These are phyloP conservation scores for Nannochloropsis salina DNA, from an alignment of 108 stramenopile species.

Conservation along the genomic window DNA sequence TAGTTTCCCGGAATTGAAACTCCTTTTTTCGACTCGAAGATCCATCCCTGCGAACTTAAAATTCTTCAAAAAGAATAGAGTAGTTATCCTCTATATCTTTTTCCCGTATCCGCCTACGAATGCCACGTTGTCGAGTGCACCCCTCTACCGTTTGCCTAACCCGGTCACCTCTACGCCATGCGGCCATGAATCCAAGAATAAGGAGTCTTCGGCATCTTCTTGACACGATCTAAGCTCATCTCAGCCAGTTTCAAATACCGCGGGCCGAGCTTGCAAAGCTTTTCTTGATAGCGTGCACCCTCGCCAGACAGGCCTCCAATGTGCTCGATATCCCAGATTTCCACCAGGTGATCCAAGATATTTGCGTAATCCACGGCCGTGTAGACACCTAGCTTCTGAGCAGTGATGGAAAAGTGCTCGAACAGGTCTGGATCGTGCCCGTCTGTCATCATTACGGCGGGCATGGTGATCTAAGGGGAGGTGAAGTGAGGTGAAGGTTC, in stretches of 20 bases:
- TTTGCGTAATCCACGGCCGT: constrained; percentile 86
- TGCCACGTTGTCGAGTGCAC: too few relatives aligned
- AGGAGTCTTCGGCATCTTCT: constrained; percentile 43
- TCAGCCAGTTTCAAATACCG: constrained; percentile 77
- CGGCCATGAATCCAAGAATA: neutral
- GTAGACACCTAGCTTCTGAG: constrained; percentile 75
- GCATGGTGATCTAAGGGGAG: constrained; percentile 64
- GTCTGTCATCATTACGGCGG: constrained; percentile 82
- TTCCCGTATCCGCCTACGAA: too few relatives aligned
- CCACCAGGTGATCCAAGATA: constrained; percentile 73
- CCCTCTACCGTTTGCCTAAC: too few relatives aligned
- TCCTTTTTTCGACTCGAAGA: too few relatives aligned
- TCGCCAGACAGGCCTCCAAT: constrained; percentile 64
- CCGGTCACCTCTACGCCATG: neutral
- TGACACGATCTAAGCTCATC: constrained; percentile 76
- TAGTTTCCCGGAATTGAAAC: neutral
- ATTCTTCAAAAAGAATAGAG: too few relatives aligned
- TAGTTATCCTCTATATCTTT: too few relatives aligned
- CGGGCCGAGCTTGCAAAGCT: constrained; percentile 67
- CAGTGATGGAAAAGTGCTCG: constrained; percentile 72
- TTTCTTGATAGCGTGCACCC: constrained; percentile 75
- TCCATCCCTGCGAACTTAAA: too few relatives aligned
- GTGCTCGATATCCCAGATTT: constrained; percentile 71
- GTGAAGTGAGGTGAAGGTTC: neutral
- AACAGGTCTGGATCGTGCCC: constrained; percentile 66